These are phyloP conservation scores for Penicillium polonicum DNA, from an alignment of 2,329 filamentous ascomycete species.

Conservation along the genomic window DNA sequence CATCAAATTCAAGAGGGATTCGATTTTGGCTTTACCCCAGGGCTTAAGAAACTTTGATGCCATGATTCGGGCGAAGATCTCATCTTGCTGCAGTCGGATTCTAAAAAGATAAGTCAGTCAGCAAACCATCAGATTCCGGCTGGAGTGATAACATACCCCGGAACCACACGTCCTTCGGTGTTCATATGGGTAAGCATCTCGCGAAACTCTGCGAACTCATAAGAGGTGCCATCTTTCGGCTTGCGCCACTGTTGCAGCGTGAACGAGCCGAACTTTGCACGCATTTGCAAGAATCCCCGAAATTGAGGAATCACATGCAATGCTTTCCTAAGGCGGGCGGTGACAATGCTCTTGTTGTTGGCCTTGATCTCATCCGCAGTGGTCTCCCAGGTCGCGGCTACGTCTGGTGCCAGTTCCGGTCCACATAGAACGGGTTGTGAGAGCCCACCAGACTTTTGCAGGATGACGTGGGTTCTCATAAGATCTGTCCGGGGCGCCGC, in stretches of 20 bases:
- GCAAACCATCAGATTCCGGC: background rate
- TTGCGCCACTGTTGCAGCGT: constrained; percentile 38
- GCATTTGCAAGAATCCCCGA: constrained; percentile 41
- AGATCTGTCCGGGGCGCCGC: constrained; percentile 26
- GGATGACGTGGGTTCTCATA: constrained; percentile 26
- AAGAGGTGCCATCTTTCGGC: constrained; percentile 30
- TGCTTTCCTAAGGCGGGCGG: constrained; percentile 17
- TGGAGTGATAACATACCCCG: constrained; percentile 31
- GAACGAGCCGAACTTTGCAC: constrained; percentile 45
- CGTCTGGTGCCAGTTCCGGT: background rate
- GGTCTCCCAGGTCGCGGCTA: background rate
- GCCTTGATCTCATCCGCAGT: background rate
- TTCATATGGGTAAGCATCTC: constrained; percentile 39
- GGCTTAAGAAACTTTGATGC: constrained; percentile 32
- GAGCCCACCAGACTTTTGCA: constrained; percentile 22
- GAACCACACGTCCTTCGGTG: constrained; percentile 39
- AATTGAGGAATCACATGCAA: constrained; percentile 23
- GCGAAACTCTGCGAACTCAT: constrained; percentile 40
- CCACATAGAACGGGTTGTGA: constrained; percentile 26
- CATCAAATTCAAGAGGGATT: constrained; percentile 26
- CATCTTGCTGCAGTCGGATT: constrained; percentile 24
- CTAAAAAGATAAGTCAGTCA: constrained; percentile 15
- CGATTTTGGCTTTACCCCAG: constrained; percentile 17
- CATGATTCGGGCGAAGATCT: constrained; percentile 32
- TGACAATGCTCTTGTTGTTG: constrained; percentile 1